These are phyloP conservation scores for Claviceps quebecensis DNA, from an alignment of 2,329 filamentous ascomycete species.

Conservation along the genomic window DNA sequence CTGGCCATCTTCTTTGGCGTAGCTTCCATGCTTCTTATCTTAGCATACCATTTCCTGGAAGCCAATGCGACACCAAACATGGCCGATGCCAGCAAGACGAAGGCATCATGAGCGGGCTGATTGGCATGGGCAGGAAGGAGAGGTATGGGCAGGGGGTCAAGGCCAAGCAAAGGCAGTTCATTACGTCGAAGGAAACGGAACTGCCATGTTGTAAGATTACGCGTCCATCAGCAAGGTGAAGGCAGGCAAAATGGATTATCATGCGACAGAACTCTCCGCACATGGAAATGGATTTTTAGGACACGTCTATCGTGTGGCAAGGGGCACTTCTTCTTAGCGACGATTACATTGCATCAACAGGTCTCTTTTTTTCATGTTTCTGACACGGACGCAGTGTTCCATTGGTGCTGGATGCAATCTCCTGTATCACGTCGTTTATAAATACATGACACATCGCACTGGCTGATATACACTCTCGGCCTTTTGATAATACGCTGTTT, in stretches of 20 bases:
- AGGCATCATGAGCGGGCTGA: constrained; percentile 1
- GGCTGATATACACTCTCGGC: no score
- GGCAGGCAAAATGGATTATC: neutral
- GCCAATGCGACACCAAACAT: constrained; percentile 49
- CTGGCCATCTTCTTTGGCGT: constrained; percentile 89
- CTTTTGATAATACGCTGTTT: no score
- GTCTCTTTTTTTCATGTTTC: neutral
- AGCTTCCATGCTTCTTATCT: constrained; percentile 78
- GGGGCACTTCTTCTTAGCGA: neutral
- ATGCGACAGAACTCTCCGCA: neutral
- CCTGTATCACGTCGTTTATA: no score
- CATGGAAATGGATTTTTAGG: neutral
- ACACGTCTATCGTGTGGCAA: neutral
- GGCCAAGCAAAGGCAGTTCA: neutral
- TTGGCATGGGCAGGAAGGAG: neutral
- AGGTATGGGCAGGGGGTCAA: neutral
- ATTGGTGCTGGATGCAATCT: neutral
- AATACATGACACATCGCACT: no score
- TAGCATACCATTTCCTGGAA: constrained; percentile 93
- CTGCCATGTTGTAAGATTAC: neutral
- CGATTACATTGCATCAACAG: neutral
- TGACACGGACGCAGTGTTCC: neutral
- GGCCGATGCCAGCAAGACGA: constrained; percentile 2
- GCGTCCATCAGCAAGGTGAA: neutral
- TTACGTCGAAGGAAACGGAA: neutral